Evolutionary conservation across 345 rosid genomes (phyloP).

Genomic region (Moringa oleifera): DNA sequence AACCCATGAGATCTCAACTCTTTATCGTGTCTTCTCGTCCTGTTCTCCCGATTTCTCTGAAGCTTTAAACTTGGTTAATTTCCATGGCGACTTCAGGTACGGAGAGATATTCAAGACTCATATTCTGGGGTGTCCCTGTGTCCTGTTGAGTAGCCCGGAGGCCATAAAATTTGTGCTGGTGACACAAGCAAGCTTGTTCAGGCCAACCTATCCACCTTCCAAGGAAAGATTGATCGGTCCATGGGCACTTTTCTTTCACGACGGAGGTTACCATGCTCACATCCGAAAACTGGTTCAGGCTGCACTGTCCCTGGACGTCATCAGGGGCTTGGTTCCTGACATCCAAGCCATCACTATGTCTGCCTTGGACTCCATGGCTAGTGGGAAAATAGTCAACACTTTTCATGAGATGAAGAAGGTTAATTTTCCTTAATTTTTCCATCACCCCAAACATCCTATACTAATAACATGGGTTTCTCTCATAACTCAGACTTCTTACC

Average conservation of each 20-base stretch:
- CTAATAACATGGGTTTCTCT: too few species aligned
- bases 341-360: constrained; percentile 49
- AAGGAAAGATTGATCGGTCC: constrained; percentile 83
- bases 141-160: constrained; percentile 87
- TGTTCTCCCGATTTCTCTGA: too few species aligned
- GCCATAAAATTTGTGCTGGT: constrained; percentile 71
- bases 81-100: constrained; percentile 27
- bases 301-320: constrained; percentile 48
- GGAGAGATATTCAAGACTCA: constrained; percentile 94
- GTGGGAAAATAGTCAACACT: constrained; percentile 38
- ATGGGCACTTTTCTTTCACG: constrained; percentile 78
- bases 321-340: constrained; percentile 51
- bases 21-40: too few species aligned
- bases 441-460: too few species aligned
- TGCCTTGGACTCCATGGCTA: constrained; percentile 28
- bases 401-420: constrained; percentile 88
- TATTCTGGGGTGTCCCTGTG: constrained; percentile 85
- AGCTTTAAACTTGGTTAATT: neutral
- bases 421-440: neutral
- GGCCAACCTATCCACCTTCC: constrained; percentile 86
- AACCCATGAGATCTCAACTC: constrained; percentile 4
- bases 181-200: constrained; percentile 69
- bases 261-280: constrained; percentile 69
- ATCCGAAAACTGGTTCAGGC: constrained; percentile 61
- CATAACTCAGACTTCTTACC: too few species aligned